phyloP scores from a whole-genome alignment of 208 protist genomes.

The Leishmania martiniquensis region DNA sequence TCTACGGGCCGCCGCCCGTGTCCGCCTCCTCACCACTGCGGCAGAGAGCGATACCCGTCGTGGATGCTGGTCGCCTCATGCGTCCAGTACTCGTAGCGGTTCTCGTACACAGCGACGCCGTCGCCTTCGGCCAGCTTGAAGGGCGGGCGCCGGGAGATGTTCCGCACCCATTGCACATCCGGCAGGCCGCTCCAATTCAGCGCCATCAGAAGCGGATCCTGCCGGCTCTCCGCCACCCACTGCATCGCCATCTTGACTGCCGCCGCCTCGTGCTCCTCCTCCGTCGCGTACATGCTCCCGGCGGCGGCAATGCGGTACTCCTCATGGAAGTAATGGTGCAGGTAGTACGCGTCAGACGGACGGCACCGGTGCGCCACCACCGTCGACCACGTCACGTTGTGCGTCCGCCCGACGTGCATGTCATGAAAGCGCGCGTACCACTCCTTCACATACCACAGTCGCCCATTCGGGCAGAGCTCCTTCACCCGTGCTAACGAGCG shows the following conservation, averaged over 20 bases:
- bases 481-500: not conserved
- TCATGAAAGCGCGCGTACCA: slow-evolving; percentile 16
- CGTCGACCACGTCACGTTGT: slow-evolving; percentile 22
- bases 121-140: not conserved
- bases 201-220: not conserved
- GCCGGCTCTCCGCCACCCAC: not conserved
- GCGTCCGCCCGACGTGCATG: slow-evolving; percentile 10
- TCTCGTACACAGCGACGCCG: slow-evolving; percentile 6
- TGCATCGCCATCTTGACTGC: not conserved
- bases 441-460: slow-evolving; percentile 11
- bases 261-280: slow-evolving; percentile 2
- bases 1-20: not conserved
- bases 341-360: slow-evolving; percentile 6
- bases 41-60: slow-evolving; percentile 1
- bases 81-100: slow-evolving; percentile 7
- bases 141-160: not conserved
- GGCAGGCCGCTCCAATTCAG: not conserved
- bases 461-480: not conserved
- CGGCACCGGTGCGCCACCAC: slow-evolving; percentile 23
- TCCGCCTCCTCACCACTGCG: not conserved
- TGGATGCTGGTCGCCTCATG: not conserved
- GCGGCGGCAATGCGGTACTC: not conserved
- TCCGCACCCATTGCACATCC: not conserved
- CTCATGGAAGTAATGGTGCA: slow-evolving; percentile 18
- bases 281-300: not conserved